These are phyloP conservation scores for Schizothecium vesticola DNA, from an alignment of 495 filamentous ascomycete species.

Conservation along the genomic window DNA sequence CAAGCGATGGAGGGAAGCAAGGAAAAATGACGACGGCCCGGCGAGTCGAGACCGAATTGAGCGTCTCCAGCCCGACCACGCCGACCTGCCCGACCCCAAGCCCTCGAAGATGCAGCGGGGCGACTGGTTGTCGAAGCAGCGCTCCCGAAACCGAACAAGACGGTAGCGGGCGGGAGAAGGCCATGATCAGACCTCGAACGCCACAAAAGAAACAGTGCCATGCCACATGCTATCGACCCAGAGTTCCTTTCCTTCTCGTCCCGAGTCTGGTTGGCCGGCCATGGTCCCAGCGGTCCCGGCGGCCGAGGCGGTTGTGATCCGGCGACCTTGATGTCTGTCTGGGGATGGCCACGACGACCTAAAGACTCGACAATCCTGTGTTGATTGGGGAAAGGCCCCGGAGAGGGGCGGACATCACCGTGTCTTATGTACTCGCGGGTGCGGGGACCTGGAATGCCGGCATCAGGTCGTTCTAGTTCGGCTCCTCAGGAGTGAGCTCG, in stretches of 20 bases:
- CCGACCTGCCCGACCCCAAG: neutral
- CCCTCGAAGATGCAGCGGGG: neutral
- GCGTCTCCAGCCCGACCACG: neutral
- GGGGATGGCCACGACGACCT: neutral
- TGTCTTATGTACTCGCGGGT: neutral
- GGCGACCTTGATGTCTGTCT: neutral
- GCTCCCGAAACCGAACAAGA: neutral
- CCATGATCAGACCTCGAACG: conserved; percentile 10
- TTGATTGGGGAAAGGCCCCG: neutral
- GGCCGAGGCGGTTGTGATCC: neutral
- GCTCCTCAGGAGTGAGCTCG: neutral
- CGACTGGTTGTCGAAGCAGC: neutral
- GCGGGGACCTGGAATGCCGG: neutral
- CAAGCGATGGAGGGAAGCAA: conserved; percentile 10
- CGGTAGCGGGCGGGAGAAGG: neutral
- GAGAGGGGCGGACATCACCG: neutral
- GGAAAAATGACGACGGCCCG: neutral
- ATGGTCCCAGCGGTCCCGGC: conserved; percentile 2
- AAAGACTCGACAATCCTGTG: neutral
- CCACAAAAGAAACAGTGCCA: neutral
- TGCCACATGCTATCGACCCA: neutral
- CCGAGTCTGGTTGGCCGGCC: neutral
- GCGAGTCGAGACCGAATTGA: conserved; percentile 1
- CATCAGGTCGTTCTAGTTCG: neutral
- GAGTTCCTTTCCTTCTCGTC: neutral